phyloP scores from a whole-genome alignment of 1,284 basidiomycete genomes.

The Malassezia slooffiae region DNA sequence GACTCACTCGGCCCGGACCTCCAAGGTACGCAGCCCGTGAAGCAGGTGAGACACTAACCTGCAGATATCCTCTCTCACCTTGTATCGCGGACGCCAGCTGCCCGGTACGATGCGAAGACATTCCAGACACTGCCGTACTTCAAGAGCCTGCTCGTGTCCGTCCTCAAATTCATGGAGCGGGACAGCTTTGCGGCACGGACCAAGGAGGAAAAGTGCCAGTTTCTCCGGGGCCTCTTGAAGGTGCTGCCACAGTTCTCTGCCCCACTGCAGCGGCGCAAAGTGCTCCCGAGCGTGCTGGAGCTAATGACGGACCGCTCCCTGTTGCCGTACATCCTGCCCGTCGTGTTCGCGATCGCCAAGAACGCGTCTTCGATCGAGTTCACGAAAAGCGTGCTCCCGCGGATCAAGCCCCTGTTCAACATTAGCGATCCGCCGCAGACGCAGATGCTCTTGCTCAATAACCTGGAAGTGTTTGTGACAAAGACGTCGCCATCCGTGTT shows the following conservation, averaged over 20 bases:
- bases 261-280: slow-evolving; percentile 73
- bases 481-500: slow-evolving; percentile 82
- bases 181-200: slow-evolving; percentile 89
- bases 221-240: slow-evolving; percentile 66
- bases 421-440: slow-evolving; percentile 94
- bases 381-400: slow-evolving; percentile 66
- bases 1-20: slow-evolving; percentile 29
- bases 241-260: slow-evolving; percentile 81
- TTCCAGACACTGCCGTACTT: slow-evolving; percentile 80
- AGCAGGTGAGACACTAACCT: neutral
- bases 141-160: slow-evolving; percentile 85
- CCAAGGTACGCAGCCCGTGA: slow-evolving; percentile 4
- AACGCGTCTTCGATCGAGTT: slow-evolving; percentile 63
- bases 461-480: slow-evolving; percentile 70
- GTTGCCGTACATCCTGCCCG: slow-evolving; percentile 76
- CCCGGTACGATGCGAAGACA: slow-evolving; percentile 63
- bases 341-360: slow-evolving; percentile 76
- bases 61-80: slow-evolving; percentile 24
- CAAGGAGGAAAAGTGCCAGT: slow-evolving; percentile 86
- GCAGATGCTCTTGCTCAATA: slow-evolving; percentile 56
- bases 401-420: slow-evolving; percentile 75
- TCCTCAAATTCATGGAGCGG: slow-evolving; percentile 88
- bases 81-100: slow-evolving; percentile 60
- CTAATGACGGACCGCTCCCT: slow-evolving; percentile 49
- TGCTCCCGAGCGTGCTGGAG: slow-evolving; percentile 80